Base-by-base conservation (phyloP, 2,329 filamentous ascomycete genomes). In the Sclerotinia spermophila region DNA sequence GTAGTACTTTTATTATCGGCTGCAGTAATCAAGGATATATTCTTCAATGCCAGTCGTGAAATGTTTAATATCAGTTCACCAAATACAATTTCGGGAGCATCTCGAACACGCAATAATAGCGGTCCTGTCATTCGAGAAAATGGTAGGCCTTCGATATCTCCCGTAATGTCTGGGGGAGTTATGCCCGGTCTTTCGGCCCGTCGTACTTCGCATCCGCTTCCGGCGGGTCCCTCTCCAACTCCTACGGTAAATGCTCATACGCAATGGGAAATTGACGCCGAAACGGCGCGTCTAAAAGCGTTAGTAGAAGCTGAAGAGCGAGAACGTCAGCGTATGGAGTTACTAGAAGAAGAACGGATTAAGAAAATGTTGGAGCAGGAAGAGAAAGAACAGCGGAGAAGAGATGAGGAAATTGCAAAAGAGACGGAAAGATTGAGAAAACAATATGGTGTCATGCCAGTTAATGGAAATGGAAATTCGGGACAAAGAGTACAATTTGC, bases 391-490 rank as follows among this genome's bases (percentile, higher is more conserved):
- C 84, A 83, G 0, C 85, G 81, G 38, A 81, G 81, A 44, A 83
- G 84, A 71, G 86, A 90, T 44, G 86, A 84, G 15, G 86, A 87
- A 75, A 82, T 94, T 1, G 90, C 94, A 30, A 86, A 86, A 73
- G 95, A 99, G 82, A 98, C 96, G 0, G 93, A 96, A 79, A 86
- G 94, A 1, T 83, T 99, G 48, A 84, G 87, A 33, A 87, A 84
- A 74, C 80, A 90, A 75, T 94, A 92, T 76, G 91, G 92, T 15
- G 76, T 79, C 27, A 64, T 69, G 6, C 72, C 66, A 17, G 40
- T 65, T 2, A 8, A 24, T 38, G 61, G 17, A 5, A 11, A 13
- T 17, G 15, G 5, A 13, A n/a, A n/a, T 35, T 33, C 33, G 5
- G 62, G 27, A 35, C 60, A 40, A 8, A 53, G 61, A 30, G 17